phyloP scores from a whole-genome alignment of 2,329 filamentous ascomycete species.

The Calonectria pauciramosa region DNA sequence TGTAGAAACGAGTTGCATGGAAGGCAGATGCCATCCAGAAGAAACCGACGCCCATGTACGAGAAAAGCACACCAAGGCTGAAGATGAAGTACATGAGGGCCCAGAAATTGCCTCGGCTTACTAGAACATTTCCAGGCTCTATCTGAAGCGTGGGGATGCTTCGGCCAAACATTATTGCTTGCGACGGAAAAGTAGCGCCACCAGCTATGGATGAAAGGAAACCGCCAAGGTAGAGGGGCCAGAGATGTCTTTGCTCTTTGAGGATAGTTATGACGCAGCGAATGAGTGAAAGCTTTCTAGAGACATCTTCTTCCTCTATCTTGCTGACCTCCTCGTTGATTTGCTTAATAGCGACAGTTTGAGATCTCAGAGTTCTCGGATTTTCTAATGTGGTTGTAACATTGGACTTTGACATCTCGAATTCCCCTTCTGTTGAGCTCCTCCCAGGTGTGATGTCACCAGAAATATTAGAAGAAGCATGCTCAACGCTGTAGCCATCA shows the following conservation, averaged over 20 bases:
- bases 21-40: slow-evolving; percentile 44
- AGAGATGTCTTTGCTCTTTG: neutral
- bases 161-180: neutral
- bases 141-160: neutral
- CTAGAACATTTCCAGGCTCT: slow-evolving; percentile 41
- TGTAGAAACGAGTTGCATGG: slow-evolving; percentile 46
- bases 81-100: slow-evolving; percentile 66
- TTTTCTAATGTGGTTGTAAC: too few species aligned
- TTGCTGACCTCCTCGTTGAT: neutral
- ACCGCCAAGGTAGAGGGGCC: neutral
- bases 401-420: neutral
- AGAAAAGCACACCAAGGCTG: slow-evolving; percentile 56
- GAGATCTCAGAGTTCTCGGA: too few species aligned
- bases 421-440: neutral
- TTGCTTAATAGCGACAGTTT: too few species aligned
- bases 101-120: slow-evolving; percentile 61
- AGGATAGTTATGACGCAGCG: neutral
- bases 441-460: neutral
- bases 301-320: neutral
- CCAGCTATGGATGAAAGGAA: neutral
- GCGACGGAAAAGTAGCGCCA: slow-evolving; percentile 20
- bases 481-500: neutral
- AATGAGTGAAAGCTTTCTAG: neutral
- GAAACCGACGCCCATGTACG: slow-evolving; percentile 56
- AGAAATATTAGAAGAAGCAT: slow-evolving; percentile 44